A percentile compares a stretch with the other conserved stretches of the same genome.
Conservation (phyloP, 352 stramenopile genomes). For the Phytophthora aleatoria region DNA sequence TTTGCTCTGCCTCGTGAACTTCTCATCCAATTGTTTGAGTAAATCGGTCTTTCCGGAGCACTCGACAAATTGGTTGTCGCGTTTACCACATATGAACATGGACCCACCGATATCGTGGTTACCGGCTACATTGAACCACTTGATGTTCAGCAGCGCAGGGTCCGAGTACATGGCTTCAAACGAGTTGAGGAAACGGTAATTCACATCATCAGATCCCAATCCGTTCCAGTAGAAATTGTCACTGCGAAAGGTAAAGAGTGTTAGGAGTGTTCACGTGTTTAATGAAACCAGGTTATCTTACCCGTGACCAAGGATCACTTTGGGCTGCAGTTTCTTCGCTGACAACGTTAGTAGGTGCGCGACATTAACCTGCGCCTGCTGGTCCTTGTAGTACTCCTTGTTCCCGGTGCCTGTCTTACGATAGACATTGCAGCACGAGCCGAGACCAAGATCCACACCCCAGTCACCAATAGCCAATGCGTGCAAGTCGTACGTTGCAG, state of each 20-base stretch:
- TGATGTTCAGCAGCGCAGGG: constrained; percentile 48
- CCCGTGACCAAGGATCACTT: constrained; percentile 64
- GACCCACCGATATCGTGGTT: constrained; percentile 78
- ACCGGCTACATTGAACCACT: constrained; percentile 74
- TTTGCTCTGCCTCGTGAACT: constrained; percentile 59
- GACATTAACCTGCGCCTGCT: constrained; percentile 69
- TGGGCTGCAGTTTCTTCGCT: constrained; percentile 61
- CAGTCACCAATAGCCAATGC: constrained; percentile 77
- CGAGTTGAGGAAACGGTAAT: constrained; percentile 66
- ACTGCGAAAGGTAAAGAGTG: constrained; percentile 17
- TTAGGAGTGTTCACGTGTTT: neutral
- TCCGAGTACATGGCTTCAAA: constrained; percentile 75
- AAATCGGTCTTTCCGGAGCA: constrained; percentile 61
- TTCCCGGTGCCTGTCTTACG: constrained; percentile 60
- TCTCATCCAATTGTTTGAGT: constrained; percentile 67
- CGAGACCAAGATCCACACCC: constrained; percentile 62
- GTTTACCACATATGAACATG: constrained; percentile 80
- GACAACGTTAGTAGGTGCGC: constrained; percentile 65
- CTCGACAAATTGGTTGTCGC: constrained; percentile 67
- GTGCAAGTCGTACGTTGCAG: constrained; percentile 55
- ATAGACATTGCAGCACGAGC: constrained; percentile 78
- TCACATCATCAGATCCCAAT: constrained; percentile 63
- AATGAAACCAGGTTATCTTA: constrained; percentile 18
- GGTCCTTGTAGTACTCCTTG: constrained; percentile 73
- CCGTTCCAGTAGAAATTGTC: constrained; percentile 82